These are phyloP conservation scores for Wickerhamomyces sp. DNA, from an alignment of 1,139 yeast genomes.

Conservation along the genomic window DNA sequence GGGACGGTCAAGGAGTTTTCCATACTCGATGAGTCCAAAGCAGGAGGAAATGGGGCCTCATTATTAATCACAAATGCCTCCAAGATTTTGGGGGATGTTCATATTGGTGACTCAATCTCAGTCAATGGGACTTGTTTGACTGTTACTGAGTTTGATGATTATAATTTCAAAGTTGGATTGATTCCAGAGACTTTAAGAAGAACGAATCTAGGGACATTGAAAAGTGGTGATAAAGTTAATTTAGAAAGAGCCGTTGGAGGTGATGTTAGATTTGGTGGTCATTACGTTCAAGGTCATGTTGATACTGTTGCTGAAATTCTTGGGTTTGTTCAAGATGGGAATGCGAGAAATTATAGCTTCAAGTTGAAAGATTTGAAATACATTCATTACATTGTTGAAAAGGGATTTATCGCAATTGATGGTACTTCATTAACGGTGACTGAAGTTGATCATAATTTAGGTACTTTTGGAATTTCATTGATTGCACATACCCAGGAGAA, in stretches of 20 bases:
- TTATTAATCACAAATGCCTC: slow-evolving; percentile 60
- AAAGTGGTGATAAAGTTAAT: slow-evolving; percentile 61
- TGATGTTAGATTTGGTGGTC: slow-evolving; percentile 91
- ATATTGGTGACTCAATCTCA: slow-evolving; percentile 88
- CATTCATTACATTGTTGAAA: slow-evolving; percentile 79
- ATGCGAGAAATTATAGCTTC: slow-evolving; percentile 75
- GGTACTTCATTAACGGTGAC: slow-evolving; percentile 94
- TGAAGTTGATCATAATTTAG: slow-evolving; percentile 52
- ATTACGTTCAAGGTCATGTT: slow-evolving; percentile 95
- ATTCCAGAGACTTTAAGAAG: slow-evolving; percentile 90
- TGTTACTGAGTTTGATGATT: slow-evolving; percentile 68
- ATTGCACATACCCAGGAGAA: slow-evolving; percentile 85
- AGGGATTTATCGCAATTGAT: slow-evolving; percentile 88
- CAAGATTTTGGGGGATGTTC: slow-evolving; percentile 68
- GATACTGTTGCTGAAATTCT: slow-evolving; percentile 79
- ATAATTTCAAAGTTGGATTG: slow-evolving; percentile 79
- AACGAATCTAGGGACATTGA: slow-evolving; percentile 64
- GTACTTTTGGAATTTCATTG: slow-evolving; percentile 79
- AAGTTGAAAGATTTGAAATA: slow-evolving; percentile 56
- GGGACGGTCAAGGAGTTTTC: slow-evolving; percentile 42
- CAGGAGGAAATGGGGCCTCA: slow-evolving; percentile 81
- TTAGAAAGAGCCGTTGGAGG: slow-evolving; percentile 85
- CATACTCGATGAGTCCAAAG: slow-evolving; percentile 43
- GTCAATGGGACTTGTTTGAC: slow-evolving; percentile 89
- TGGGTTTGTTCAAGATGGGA: slow-evolving; percentile 55